These are phyloP conservation scores for Flaveria sonorensis DNA, from an alignment of 129 eudicot genomes.

Conservation along the genomic window DNA sequence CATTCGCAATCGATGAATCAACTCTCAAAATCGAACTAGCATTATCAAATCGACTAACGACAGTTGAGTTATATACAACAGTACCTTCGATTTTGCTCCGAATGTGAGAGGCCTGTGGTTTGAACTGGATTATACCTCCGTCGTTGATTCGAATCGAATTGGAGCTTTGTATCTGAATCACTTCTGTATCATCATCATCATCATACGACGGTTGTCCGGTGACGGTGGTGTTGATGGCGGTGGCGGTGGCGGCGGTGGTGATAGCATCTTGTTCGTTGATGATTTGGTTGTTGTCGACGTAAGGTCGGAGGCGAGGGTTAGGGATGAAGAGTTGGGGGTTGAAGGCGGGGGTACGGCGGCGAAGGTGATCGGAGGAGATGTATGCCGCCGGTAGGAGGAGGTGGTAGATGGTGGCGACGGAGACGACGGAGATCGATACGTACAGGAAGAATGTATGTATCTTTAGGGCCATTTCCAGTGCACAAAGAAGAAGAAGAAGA, in stretches of 20 bases:
- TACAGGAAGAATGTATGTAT: conserved; percentile 43
- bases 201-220: background rate
- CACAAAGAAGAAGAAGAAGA: background rate
- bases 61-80: conserved; percentile 18
- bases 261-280: conserved; percentile 12
- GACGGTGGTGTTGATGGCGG: background rate
- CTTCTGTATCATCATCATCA: background rate
- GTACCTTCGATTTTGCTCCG: conserved; percentile 25
- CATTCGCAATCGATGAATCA: conserved; percentile 14
- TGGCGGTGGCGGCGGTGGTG: too few species aligned
- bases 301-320: conserved; percentile 28
- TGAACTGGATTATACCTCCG: conserved; percentile 10
- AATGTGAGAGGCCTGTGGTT: conserved; percentile 1
- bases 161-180: background rate
- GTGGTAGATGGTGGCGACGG: conserved; percentile 48
- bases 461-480: conserved; percentile 41
- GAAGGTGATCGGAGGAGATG: conserved; percentile 21
- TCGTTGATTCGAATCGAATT: background rate
- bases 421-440: conserved; percentile 39
- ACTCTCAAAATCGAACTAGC: background rate
- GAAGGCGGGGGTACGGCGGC: conserved; percentile 27
- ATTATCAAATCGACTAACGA: background rate
- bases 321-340: conserved; percentile 32
- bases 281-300: conserved; percentile 18
- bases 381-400: conserved; percentile 27